These are phyloP conservation scores for Pichia ethanolica DNA, from an alignment of 805 yeast species.

Conservation along the genomic window DNA sequence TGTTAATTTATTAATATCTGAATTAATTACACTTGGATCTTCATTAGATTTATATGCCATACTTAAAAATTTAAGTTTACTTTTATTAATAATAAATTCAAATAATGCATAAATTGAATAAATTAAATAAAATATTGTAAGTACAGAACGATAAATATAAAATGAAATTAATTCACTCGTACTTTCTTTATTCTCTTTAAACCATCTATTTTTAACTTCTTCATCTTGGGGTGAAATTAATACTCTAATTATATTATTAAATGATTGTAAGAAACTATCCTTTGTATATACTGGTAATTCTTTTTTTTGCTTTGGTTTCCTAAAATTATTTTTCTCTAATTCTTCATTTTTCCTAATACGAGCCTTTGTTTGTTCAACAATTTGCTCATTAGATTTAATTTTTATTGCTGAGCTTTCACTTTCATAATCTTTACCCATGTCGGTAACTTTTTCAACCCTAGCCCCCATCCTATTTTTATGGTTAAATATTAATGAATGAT, in stretches of 20 bases:
- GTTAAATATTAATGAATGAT: too few species aligned
- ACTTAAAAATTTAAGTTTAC: slow-evolving; percentile 50
- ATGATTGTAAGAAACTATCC: slow-evolving; percentile 14
- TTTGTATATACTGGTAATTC: slow-evolving; percentile 10
- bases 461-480: background rate
- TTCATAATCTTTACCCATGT: slow-evolving; percentile 3
- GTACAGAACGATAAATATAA: slow-evolving; percentile 38
- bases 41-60: slow-evolving; percentile 61
- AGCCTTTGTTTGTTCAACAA: slow-evolving; percentile 10
- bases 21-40: slow-evolving; percentile 79
- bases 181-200: slow-evolving; percentile 1
- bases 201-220: slow-evolving; percentile 7
- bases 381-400: slow-evolving; percentile 3
- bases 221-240: slow-evolving; percentile 15
- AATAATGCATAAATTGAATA: slow-evolving; percentile 49
- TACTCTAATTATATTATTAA: slow-evolving; percentile 16
- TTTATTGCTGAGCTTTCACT: background rate
- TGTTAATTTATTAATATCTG: slow-evolving; percentile 63
- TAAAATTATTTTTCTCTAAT: background rate
- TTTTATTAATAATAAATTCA: slow-evolving; percentile 44
- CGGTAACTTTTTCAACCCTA: slow-evolving; percentile 5
- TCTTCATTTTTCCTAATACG: slow-evolving; percentile 1
- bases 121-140: slow-evolving; percentile 45
- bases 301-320: background rate
- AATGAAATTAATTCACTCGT: slow-evolving; percentile 14